Percentiles rank a stretch among this genome's conserved stretches.
These are phyloP conservation scores for Hylodesmum podocarpum DNA, from an alignment of 306 rosid species.

Conservation along the genomic window DNA sequence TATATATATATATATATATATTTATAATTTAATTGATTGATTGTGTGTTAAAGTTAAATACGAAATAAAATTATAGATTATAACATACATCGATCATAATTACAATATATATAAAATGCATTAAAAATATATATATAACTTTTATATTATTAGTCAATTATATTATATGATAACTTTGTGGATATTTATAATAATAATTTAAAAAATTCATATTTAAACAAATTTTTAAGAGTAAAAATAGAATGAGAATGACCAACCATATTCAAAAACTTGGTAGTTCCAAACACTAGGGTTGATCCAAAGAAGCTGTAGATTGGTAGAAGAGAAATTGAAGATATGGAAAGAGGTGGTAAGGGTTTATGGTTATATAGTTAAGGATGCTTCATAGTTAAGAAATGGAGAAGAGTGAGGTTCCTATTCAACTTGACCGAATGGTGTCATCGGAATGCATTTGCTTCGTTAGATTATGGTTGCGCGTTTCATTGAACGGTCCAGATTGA, in stretches of 20 bases:
- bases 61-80: no score
- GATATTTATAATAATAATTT: background rate
- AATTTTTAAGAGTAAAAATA: background rate
- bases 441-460: background rate
- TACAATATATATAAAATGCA: no score
- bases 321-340: slow-evolving; percentile 23
- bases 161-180: background rate
- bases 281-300: slow-evolving; percentile 14
- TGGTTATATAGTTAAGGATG: slow-evolving; percentile 31
- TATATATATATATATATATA: no score
- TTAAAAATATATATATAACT: background rate
- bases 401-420: background rate
- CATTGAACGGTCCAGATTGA: slow-evolving; percentile 39
- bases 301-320: slow-evolving; percentile 18
- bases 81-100: no score
- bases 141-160: background rate
- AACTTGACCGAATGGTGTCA: background rate
- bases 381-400: slow-evolving; percentile 34
- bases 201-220: background rate
- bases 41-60: no score
- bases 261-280: background rate
- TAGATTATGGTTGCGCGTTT: slow-evolving; percentile 14
- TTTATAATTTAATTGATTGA: no score
- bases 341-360: background rate
- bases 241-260: slow-evolving; percentile 39